Evolutionary conservation across 148 eudicot species (phyloP), one percentile per base, ranked within the genome.

Genomic region (Oxyria digyna): DNA sequence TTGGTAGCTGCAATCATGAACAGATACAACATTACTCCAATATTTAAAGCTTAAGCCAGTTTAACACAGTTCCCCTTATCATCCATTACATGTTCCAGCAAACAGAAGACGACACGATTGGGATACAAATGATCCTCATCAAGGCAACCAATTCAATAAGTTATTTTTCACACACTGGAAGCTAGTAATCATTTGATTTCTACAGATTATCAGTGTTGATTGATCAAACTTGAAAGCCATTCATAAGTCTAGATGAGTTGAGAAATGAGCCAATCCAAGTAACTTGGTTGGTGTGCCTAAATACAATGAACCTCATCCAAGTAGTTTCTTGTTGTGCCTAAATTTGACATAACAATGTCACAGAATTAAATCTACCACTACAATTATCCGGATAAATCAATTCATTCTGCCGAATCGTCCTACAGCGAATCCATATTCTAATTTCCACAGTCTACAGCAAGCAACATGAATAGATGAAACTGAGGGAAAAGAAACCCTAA

Each of bases 1-100:
- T 72, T 55, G 84, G 84, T 74, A 86, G 82, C 87, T 86, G 87
- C 77, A 83, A 26, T 31, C 26, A 74, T 29, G 41, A 55, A 10
- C 54, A 31, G 74, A 48, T 20, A 62, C 23, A 29, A 0, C 21
- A 71, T 10, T 23, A 45, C 49, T 33, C 15, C 23, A 21, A 8
- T 1, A 17, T 10, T 18, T 8, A 6, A 23, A 24, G 9, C 31
- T 31, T 5, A 46, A 46, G 52, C 52, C 23, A 23, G 6, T 21
- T 59, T 29, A 62, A 21, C 42, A 40, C 42, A 69, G 23, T 41
- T 10, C 9, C 4, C 4, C 41, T 5, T 38, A 4, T 38, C 41
- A 33, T 5, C 37, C 37, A 33, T 5, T 33, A 33, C 37, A 33
- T 33, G 37, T 33, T 33, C 2, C 37, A 33, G 37, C 37, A 33